Percentiles rank a stretch among this genome's conserved stretches.
Conservation (phyloP, 768 basidiomycete species). For the Cystobasidium ongulense region DNA sequence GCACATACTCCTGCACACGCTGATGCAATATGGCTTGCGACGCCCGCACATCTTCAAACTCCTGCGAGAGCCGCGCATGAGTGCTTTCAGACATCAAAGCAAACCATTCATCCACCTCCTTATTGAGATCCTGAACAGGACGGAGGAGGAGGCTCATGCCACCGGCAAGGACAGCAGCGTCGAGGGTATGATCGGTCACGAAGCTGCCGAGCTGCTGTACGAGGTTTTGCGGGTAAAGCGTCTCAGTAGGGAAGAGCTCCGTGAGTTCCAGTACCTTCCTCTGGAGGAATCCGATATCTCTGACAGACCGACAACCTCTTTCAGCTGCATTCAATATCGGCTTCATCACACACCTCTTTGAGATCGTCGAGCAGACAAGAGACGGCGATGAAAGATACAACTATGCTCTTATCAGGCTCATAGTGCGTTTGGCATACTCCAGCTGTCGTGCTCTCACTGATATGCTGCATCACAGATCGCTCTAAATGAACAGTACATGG, state of each 20-base stretch:
- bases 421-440: slow-evolving; percentile 54
- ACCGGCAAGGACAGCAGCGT: slow-evolving; percentile 62
- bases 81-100: slow-evolving; percentile 11
- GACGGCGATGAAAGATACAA: slow-evolving; percentile 88
- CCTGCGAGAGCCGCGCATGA: slow-evolving; percentile 25
- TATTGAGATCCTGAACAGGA: slow-evolving; percentile 29
- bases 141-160: slow-evolving; percentile 59
- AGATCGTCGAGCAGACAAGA: slow-evolving; percentile 85
- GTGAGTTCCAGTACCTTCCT: slow-evolving; percentile 49
- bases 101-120: neutral
- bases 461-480: slow-evolving; percentile 56
- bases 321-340: slow-evolving; percentile 68
- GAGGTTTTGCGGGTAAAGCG: slow-evolving; percentile 90
- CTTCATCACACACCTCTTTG: slow-evolving; percentile 83
- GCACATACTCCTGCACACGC: slow-evolving; percentile 18
- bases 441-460: neutral
- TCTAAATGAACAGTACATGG: slow-evolving; percentile 98
- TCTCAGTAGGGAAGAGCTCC: slow-evolving; percentile 64
- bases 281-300: neutral
- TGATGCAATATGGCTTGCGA: slow-evolving; percentile 2
- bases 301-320: neutral
- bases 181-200: slow-evolving; percentile 31
- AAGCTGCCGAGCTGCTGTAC: slow-evolving; percentile 52
- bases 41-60: slow-evolving; percentile 31
- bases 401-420: slow-evolving; percentile 86